A percentile compares a stretch with the other conserved stretches of the same genome.
Evolutionary conservation across 805 yeast species (phyloP).

Genomic region (Lachancea quebecensis): DNA sequence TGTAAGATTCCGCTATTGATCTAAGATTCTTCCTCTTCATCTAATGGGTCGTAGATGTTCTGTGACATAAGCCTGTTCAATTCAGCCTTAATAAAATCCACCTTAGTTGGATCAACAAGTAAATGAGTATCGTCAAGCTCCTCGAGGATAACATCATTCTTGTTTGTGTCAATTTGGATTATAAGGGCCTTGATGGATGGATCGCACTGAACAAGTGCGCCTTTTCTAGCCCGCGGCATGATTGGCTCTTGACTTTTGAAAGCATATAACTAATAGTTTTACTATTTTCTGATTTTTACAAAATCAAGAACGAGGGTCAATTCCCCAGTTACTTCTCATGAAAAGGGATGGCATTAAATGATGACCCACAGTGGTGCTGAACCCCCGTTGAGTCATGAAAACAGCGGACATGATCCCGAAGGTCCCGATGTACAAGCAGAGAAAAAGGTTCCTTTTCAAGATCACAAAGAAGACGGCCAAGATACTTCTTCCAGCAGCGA

Average conservation of each 20-base stretch:
- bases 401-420: too few relatives aligned
- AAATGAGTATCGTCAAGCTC: slow-evolving; percentile 91
- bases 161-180: slow-evolving; percentile 67
- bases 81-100: slow-evolving; percentile 69
- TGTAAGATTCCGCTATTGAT: slow-evolving; percentile 10
- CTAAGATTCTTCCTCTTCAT: slow-evolving; percentile 47
- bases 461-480: too few relatives aligned
- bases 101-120: slow-evolving; percentile 69
- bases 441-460: too few relatives aligned
- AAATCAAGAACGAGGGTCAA: too few relatives aligned
- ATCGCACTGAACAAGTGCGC: slow-evolving; percentile 60
- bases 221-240: slow-evolving; percentile 53
- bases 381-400: too few relatives aligned
- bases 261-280: not conserved
- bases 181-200: slow-evolving; percentile 89
- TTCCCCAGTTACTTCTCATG: too few relatives aligned
- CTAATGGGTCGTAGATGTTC: slow-evolving; percentile 79
- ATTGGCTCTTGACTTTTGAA: not conserved
- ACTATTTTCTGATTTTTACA: too few relatives aligned
- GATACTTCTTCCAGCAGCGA: too few relatives aligned
- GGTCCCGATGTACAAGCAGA: too few relatives aligned
- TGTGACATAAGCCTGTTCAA: slow-evolving; percentile 68
- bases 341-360: too few relatives aligned
- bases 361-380: too few relatives aligned
- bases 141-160: slow-evolving; percentile 64